Percentiles rank a stretch among this genome's conserved stretches.
Conservation (phyloP, 192 early-diverging fungal genomes). For the Entomortierella chlamydospora region DNA sequence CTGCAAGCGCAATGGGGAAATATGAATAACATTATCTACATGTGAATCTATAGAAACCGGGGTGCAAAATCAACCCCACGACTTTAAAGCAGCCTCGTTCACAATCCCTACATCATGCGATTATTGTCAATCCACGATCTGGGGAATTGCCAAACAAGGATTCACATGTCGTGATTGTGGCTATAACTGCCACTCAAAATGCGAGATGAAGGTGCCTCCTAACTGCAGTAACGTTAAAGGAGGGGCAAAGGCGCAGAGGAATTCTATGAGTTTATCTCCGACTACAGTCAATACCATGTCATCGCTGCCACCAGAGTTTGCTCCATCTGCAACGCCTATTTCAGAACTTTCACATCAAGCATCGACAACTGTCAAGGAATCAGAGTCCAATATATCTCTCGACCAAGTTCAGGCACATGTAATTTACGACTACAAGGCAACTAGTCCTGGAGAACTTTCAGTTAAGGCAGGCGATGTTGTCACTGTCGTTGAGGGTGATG, state of each 20-base stretch:
- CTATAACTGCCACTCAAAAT: slow-evolving; percentile 82
- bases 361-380: slow-evolving; percentile 2
- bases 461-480: slow-evolving; percentile 68
- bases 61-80: slow-evolving; percentile 64
- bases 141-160: slow-evolving; percentile 82
- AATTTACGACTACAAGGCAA: slow-evolving; percentile 71
- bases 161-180: slow-evolving; percentile 75
- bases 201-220: slow-evolving; percentile 82
- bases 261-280: slow-evolving; percentile 23
- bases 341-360: slow-evolving; percentile 24
- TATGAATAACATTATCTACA: not conserved
- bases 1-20: no score
- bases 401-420: slow-evolving; percentile 54
- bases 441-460: slow-evolving; percentile 64
- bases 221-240: slow-evolving; percentile 71
- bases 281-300: slow-evolving; percentile 38
- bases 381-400: slow-evolving; percentile 15
- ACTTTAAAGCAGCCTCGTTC: slow-evolving; percentile 76
- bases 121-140: slow-evolving; percentile 79
- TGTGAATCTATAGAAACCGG: slow-evolving; percentile 57
- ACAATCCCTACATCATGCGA: slow-evolving; percentile 82
- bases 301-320: slow-evolving; percentile 31
- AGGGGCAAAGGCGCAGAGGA: slow-evolving; percentile 56
- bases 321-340: slow-evolving; percentile 37
- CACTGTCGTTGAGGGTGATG: slow-evolving; percentile 64